Evolutionary conservation across 2,329 filamentous ascomycete genomes (phyloP).

Genomic region (Cladophialophora exuberans): DNA sequence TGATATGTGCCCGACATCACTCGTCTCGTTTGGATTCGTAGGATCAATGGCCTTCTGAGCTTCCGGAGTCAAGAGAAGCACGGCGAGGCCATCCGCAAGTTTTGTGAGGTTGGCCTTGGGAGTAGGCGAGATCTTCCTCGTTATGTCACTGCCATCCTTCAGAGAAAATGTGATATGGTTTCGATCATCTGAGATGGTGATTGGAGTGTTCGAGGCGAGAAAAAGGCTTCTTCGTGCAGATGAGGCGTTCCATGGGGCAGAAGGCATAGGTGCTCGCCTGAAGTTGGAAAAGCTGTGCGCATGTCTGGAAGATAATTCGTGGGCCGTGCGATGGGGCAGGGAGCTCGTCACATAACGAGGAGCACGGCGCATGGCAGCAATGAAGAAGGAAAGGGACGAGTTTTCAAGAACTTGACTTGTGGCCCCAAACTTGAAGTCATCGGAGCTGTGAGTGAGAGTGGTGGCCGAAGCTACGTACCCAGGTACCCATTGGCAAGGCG

Average conservation of each 20-base stretch:
- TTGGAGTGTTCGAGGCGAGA: conserved; percentile 12
- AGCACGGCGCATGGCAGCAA: not conserved
- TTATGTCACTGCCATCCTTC: conserved; percentile 11
- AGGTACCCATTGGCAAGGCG: no score
- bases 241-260: not conserved
- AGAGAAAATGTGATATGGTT: conserved; percentile 17
- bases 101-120: conserved; percentile 24
- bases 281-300: not conserved
- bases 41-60: not conserved
- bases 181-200: conserved; percentile 21
- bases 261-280: not conserved
- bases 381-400: no score
- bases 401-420: no score
- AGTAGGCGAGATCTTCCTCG: conserved; percentile 20
- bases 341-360: not conserved
- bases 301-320: not conserved
- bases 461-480: no score
- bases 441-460: no score
- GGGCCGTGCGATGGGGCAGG: not conserved
- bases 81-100: conserved; percentile 13
- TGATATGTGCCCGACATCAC: not conserved
- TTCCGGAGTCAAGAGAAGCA: conserved; percentile 13
- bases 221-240: not conserved
- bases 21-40: not conserved
- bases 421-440: no score